These are phyloP conservation scores for Stephanocyclus meneghinianus DNA, from an alignment of 352 stramenopile genomes.

Conservation along the genomic window DNA sequence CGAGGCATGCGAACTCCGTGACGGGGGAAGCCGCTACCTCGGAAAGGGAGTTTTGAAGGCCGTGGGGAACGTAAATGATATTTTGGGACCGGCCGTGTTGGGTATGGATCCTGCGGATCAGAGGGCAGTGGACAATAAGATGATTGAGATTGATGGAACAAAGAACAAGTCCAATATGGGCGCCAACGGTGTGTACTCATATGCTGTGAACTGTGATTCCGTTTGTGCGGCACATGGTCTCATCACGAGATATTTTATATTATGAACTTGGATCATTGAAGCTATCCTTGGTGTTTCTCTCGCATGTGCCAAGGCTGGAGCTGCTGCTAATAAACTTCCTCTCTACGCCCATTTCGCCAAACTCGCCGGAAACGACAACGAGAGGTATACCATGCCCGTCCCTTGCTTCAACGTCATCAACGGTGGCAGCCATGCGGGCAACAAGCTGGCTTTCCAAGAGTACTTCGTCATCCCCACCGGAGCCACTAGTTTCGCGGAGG, in stretches of 20 bases:
- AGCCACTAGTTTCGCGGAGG: slow-evolving; percentile 84
- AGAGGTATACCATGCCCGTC: slow-evolving; percentile 90
- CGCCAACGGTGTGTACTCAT: slow-evolving; percentile 13
- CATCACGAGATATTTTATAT: background rate
- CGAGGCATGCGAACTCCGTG: slow-evolving; percentile 91
- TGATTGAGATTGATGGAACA: slow-evolving; percentile 96
- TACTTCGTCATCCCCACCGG: slow-evolving; percentile 97
- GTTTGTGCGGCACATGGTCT: background rate
- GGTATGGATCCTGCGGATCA: slow-evolving; percentile 96
- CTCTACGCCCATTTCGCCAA: slow-evolving; percentile 97
- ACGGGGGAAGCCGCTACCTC: slow-evolving; percentile 94
- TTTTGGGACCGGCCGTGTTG: slow-evolving; percentile 92
- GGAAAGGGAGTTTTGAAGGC: slow-evolving; percentile 97
- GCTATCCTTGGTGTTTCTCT: slow-evolving; percentile 86
- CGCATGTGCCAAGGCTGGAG: slow-evolving; percentile 93
- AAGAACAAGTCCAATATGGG: slow-evolving; percentile 89
- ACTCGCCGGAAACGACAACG: slow-evolving; percentile 91
- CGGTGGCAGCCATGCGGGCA: slow-evolving; percentile 95
- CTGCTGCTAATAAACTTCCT: slow-evolving; percentile 91
- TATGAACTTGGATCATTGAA: too few species aligned
- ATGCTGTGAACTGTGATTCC: background rate
- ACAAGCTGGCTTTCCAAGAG: slow-evolving; percentile 99
- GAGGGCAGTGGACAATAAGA: slow-evolving; percentile 91
- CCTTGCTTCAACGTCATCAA: slow-evolving; percentile 99
- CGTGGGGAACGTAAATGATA: slow-evolving; percentile 96